These are phyloP conservation scores for Moesziomyces parantarcticus DNA, from an alignment of 1,284 basidiomycete species.

Conservation along the genomic window DNA sequence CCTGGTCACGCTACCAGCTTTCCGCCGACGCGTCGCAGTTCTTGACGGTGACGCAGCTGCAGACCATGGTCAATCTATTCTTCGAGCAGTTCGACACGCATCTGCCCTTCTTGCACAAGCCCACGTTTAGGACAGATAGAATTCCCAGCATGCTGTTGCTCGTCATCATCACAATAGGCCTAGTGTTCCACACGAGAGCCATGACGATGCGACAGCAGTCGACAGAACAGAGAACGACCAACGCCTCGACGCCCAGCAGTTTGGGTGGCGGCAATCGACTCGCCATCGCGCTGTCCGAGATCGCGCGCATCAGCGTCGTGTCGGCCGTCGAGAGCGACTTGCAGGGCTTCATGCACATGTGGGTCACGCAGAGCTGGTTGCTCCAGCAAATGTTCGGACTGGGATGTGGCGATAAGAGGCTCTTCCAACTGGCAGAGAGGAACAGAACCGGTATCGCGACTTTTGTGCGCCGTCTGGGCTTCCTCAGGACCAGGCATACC, in stretches of 20 bases:
- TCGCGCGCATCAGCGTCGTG: slow-evolving; percentile 12
- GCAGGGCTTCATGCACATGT: slow-evolving; percentile 5
- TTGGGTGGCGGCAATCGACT: neutral
- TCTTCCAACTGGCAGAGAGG: slow-evolving; percentile 18
- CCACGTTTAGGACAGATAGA: too few species aligned
- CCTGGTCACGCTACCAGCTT: neutral
- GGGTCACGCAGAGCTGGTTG: slow-evolving; percentile 14
- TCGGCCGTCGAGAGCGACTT: slow-evolving; percentile 11
- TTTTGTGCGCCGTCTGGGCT: slow-evolving; percentile 7
- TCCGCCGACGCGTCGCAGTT: neutral
- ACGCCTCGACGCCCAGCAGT: too few species aligned
- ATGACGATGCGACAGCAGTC: too few species aligned
- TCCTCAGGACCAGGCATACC: neutral
- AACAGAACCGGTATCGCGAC: slow-evolving; percentile 15
- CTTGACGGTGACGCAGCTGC: too few species aligned
- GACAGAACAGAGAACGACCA: too few species aligned
- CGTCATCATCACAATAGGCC: too few species aligned
- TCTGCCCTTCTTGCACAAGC: too few species aligned
- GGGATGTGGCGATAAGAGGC: slow-evolving; percentile 13
- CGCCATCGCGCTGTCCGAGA: slow-evolving; percentile 12
- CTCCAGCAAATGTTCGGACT: slow-evolving; percentile 18
- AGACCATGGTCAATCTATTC: too few species aligned
- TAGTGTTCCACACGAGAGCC: too few species aligned
- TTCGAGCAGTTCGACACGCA: too few species aligned
- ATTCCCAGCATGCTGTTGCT: too few species aligned